Percentiles rank a stretch among this genome's conserved stretches.
These are phyloP conservation scores for Beauveria medogensis DNA, from an alignment of 2,329 filamentous ascomycete genomes.

Conservation along the genomic window DNA sequence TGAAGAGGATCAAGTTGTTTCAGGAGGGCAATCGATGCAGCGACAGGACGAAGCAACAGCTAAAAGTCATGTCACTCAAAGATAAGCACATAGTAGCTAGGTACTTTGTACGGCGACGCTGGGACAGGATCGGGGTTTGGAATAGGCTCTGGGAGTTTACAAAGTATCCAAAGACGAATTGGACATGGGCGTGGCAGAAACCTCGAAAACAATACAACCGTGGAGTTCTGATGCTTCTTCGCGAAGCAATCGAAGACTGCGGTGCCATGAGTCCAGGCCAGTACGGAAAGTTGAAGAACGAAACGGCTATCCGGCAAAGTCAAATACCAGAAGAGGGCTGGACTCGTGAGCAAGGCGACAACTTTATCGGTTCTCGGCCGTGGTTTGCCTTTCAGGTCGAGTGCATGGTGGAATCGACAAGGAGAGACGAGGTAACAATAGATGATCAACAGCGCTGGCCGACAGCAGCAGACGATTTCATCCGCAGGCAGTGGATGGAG, in stretches of 20 bases:
- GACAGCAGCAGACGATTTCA: neutral
- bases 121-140: neutral
- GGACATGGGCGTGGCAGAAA: conserved; percentile 1
- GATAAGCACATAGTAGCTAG: neutral
- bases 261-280: neutral
- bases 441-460: neutral
- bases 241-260: neutral
- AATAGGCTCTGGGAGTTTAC: neutral
- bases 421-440: neutral
- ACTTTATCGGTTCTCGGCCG: neutral
- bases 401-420: neutral
- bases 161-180: neutral
- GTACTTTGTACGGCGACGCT: neutral
- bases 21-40: neutral
- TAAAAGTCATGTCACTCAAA: neutral
- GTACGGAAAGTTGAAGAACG: neutral
- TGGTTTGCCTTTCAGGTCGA: conserved; percentile 4
- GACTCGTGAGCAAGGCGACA: neutral
- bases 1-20: neutral
- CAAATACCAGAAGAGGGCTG: neutral
- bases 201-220: neutral
- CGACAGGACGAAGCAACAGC: neutral
- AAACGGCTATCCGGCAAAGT: neutral
- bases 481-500: neutral
- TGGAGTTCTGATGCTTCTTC: neutral